These are phyloP conservation scores for Candida incommunis DNA, from an alignment of 805 yeast species.

Conservation along the genomic window DNA sequence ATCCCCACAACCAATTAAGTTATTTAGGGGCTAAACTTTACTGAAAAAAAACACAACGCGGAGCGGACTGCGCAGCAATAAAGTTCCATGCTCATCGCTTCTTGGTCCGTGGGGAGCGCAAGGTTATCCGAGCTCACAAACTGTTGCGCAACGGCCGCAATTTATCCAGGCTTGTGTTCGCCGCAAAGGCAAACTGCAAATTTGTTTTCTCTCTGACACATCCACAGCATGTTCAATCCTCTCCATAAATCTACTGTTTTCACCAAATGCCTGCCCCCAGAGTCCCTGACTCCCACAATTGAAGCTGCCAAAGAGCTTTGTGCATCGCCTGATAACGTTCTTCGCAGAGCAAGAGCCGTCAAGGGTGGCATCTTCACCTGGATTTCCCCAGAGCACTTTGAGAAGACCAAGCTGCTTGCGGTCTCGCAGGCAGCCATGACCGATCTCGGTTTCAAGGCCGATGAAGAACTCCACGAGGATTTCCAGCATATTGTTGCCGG, in stretches of 20 bases:
- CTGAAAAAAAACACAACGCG: no score
- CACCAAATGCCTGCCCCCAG: conserved; percentile 24
- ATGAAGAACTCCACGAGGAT: conserved; percentile 27
- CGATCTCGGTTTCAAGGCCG: conserved; percentile 40
- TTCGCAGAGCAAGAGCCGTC: conserved; percentile 38
- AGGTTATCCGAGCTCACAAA: no score
- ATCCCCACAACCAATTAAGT: no score
- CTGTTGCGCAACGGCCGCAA: no score
- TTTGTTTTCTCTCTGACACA: no score
- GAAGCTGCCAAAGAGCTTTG: conserved; percentile 17
- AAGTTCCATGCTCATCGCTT: no score
- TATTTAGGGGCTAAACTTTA: no score
- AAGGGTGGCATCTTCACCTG: conserved; percentile 58
- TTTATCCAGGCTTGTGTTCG: no score
- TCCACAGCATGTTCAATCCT: conserved; percentile 4
- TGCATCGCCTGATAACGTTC: conserved; percentile 18
- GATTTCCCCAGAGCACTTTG: conserved; percentile 50
- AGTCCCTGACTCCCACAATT: conserved; percentile 24
- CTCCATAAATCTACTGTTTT: conserved; percentile 18
- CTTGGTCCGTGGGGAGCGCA: no score
- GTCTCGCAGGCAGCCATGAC: conserved; percentile 45
- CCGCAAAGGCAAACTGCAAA: no score
- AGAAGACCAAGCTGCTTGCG: conserved; percentile 30
- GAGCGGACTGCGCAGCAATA: no score
- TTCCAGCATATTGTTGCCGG: conserved; percentile 53